Base-by-base conservation (phyloP, 2,329 filamentous ascomycete species). In the Fusarium sp. region DNA sequence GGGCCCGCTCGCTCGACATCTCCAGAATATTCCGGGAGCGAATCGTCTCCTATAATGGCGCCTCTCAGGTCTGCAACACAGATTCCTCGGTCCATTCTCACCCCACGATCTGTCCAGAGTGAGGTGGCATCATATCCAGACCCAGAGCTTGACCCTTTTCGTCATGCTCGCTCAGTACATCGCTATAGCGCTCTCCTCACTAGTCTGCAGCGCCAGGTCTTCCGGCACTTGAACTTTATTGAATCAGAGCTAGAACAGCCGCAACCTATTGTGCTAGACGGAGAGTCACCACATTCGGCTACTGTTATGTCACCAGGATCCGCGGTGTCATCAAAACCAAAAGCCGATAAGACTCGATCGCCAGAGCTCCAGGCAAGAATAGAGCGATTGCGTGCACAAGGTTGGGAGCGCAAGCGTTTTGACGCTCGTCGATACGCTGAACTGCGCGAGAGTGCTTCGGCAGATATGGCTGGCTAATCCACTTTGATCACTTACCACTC, bases 391-490 rank as follows among this genome's bases (percentile, higher is more conserved):
- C 82, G 85, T 20, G 81, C 81, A n/a, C 80, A 71, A 49, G 86
- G 86, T 4, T 89, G 87, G 86, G 82, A 81, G 71, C 78, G 87
- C 28, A 83, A 83, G 67, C 82, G 86, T 22, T 89, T 89, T 67
- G 83, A 89, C 63, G 77, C 78, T 7, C 75, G 78, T 44, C 80
- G 84, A 37, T 89, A 89, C 71, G 83, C 86, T 72, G 80, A 80
- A 20, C 77, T 89, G 10, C 78, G 84, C 15, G 83, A 85, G 68
- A 80, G 77, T 50, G 86, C 82, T 39, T 75, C 88, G 56, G 81
- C 82, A 3, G 87, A 89, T 70, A 76, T 88, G 63, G 56, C 57
- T 22, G 64, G 70, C 33, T 74, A 45, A 62, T 20, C 22, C 28
- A 8, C 14, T 15, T 37, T 37, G 7, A 19, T 32, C 41, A 33